Evolutionary conservation across 257 asterid species (phyloP), one percentile per base, ranked within the genome.

Genomic region (Paraleonurus japonicus): DNA sequence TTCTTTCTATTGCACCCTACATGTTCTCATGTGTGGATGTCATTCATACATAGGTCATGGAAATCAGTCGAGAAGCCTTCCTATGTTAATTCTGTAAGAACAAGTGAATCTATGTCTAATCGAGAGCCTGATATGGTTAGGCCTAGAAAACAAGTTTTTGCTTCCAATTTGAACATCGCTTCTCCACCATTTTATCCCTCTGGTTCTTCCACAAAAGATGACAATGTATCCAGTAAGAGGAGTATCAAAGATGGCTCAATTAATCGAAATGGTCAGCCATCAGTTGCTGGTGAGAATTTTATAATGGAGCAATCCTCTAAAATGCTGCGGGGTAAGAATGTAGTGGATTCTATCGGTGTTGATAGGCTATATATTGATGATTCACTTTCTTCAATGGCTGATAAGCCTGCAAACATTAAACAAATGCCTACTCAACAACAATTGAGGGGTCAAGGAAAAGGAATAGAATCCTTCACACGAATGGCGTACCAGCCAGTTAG

Each of bases 161-260:
- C 87, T 7, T 92, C 98, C 79, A 86, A 80, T 75, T 82, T 92
- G 83, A 90, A 76, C 83, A 81, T 84, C 33, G 89, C 98, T 72
- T 92, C 98, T 69, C 98, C 98, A 61, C 98, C 98, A 62, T 92
- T 92, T 84, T 92, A 92, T 75, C 98, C 98, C 41, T 82, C 96
- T 78, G 82, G 86, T 59, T 80, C 96, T 57, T 86, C 98, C 67
- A 33, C 85, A 3, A 92, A 83, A 77, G 95, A 84, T 13, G 69
- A 48, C 48, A 65, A 71, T 65, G 28, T 69, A 33, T 69, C 89
- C 10, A 81, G 72, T 51, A 84, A 83, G 73, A 72, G 82, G 81
- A 90, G 85, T 77, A 67, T 26, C 68, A 90, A 85, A 71, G 74
- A 79, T 30, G 86, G 84, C 55, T 37, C 85, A 53, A 10, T 50